Percentiles rank a stretch among this genome's conserved stretches.
Evolutionary conservation across 2,329 filamentous ascomycete species (phyloP).

Genomic region (Curvularia verruculosa): DNA sequence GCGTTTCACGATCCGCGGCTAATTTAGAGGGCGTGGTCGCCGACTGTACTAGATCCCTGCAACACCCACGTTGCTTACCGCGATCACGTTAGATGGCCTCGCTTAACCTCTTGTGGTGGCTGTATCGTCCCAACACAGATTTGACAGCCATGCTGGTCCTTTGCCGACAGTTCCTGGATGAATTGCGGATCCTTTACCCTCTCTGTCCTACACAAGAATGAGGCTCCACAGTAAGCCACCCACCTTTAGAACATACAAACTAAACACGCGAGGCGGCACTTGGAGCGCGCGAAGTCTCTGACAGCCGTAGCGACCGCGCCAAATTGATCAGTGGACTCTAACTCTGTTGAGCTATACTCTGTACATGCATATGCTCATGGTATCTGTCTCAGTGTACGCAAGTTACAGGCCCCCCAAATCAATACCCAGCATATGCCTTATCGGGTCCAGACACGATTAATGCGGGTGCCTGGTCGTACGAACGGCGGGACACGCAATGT

Average conservation of each 20-base stretch:
- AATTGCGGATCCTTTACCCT: slow-evolving; percentile 16
- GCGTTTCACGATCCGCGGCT: slow-evolving; percentile 17
- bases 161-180: slow-evolving; percentile 5
- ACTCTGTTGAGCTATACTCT: neutral
- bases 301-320: slow-evolving; percentile 3
- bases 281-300: slow-evolving; percentile 8
- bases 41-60: slow-evolving; percentile 14
- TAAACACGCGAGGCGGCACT: neutral
- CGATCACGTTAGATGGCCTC: slow-evolving; percentile 6
- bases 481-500: neutral
- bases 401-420: neutral
- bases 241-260: neutral
- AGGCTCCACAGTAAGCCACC: slow-evolving; percentile 2
- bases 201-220: slow-evolving; percentile 13
- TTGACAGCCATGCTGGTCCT: slow-evolving; percentile 2
- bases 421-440: neutral
- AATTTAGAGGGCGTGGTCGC: slow-evolving; percentile 13
- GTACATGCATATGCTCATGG: slow-evolving; percentile 4
- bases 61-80: slow-evolving; percentile 14
- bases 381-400: slow-evolving; percentile 1
- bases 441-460: neutral
- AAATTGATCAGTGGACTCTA: neutral
- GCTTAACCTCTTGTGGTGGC: slow-evolving; percentile 8
- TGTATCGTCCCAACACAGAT: slow-evolving; percentile 16
- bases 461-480: neutral